A percentile compares a stretch with the other conserved stretches of the same genome.
Conservation (phyloP, 2,329 filamentous ascomycete genomes). For the Periconia sp. region DNA sequence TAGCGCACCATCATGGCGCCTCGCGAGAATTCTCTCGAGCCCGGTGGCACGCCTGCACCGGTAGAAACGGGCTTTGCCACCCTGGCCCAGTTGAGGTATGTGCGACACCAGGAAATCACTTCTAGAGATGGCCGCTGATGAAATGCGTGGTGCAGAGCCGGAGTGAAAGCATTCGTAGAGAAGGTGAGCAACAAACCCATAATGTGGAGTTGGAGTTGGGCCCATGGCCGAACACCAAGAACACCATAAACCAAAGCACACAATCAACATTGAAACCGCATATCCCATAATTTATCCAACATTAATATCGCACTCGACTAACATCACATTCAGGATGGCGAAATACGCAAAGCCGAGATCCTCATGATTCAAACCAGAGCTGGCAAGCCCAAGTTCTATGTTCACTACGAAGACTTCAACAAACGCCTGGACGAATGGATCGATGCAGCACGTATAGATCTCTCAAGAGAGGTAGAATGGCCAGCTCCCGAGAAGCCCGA, state of each 20-base stretch:
- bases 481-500: conserved; percentile 88
- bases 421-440: conserved; percentile 92
- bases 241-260: conserved; percentile 1
- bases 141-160: conserved; percentile 54
- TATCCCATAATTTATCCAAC: too few species aligned
- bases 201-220: neutral
- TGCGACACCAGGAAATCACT: conserved; percentile 32
- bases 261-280: too few species aligned
- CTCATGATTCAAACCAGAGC: conserved; percentile 91
- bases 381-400: conserved; percentile 86
- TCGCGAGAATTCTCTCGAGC: conserved; percentile 57
- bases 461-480: conserved; percentile 93
- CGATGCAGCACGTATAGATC: conserved; percentile 76
- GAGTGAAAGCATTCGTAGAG: conserved; percentile 67
- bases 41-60: conserved; percentile 58
- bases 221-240: conserved; percentile 13
- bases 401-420: conserved; percentile 98
- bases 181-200: conserved; percentile 57
- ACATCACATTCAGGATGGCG: conserved; percentile 63
- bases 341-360: conserved; percentile 90
- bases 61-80: conserved; percentile 81
- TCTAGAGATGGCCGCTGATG: conserved; percentile 30
- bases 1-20: conserved; percentile 52
- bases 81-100: conserved; percentile 76
- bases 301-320: conserved; percentile 12